Evolutionary conservation across 1,284 basidiomycete genomes (phyloP).

Genomic region (Afroboletus lepidellus): DNA sequence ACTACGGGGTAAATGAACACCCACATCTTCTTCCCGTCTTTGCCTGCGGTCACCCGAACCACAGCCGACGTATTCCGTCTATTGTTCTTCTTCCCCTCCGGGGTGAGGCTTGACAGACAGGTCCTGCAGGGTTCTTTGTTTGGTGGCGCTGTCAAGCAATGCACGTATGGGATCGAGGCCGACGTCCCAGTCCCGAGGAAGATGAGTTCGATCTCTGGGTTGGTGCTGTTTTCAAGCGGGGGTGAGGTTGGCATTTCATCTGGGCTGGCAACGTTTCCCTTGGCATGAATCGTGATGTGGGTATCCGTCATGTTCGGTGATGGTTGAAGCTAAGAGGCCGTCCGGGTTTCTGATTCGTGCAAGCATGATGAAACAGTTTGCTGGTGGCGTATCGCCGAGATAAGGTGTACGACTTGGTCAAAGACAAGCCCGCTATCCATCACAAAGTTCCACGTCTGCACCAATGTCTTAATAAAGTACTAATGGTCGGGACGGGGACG

Average conservation of each 20-base stretch:
- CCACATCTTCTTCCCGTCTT: constrained; percentile 51
- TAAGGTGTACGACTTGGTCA: no score
- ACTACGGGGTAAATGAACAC: constrained; percentile 28
- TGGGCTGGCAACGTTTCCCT: background rate
- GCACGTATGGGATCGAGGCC: constrained; percentile 61
- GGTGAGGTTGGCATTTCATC: background rate
- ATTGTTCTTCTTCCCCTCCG: constrained; percentile 71
- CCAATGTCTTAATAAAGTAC: no score
- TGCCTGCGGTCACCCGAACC: constrained; percentile 48
- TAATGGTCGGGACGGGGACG: no score
- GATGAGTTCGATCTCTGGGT: constrained; percentile 52
- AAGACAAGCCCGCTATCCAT: no score
- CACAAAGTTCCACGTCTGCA: no score
- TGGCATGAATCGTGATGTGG: background rate
- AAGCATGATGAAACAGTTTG: no score
- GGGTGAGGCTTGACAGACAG: constrained; percentile 63
- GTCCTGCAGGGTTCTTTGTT: constrained; percentile 53
- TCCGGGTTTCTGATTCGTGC: background rate
- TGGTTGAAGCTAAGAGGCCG: background rate
- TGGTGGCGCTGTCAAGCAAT: constrained; percentile 61
- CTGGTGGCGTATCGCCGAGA: no score
- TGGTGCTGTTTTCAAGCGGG: background rate
- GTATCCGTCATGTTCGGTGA: constrained; percentile 11
- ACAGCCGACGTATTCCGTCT: constrained; percentile 74
- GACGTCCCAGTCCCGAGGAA: constrained; percentile 79